Evolutionary conservation across 345 rosid species (phyloP), one percentile per base, ranked within the genome.

Genomic region (Durio zibethinus): DNA sequence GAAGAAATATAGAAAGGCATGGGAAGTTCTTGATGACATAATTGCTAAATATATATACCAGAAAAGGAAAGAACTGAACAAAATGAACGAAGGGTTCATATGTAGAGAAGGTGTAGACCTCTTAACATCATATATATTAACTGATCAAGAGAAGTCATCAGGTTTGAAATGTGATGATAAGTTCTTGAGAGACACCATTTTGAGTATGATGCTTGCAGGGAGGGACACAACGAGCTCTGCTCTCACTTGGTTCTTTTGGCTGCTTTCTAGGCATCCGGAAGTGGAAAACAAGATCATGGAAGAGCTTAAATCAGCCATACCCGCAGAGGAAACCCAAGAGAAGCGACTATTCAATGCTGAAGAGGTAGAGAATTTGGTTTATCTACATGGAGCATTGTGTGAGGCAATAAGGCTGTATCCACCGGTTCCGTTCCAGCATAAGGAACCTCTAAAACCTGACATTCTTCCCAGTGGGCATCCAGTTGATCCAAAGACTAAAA

Each of bases 201-300:
- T 85, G 48, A 82, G 68, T 48, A 45, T 83, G 66, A 23, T 86
- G 78, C 45, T 85, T 27, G 91, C 90, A 0, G 87, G 86, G 33
- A 65, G 81, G 80, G 91, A 86, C 64, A 79, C 91, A 0, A 79
- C 82, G 6, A 78, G 85, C 47, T 71, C 87, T 11, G 82, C 82
- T 52, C 89, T 86, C 45, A 78, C 87, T 60, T 84, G 92, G 90
- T 80, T 85, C 74, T 78, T 85, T 64, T 89, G 87, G 86, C 87
- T 89, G 38, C 29, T 89, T 0, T 79, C 74, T 40, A 77, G 56
- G 71, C 69, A 81, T 63, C 82, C 83, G 5, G 23, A 40, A 10
- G 84, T 68, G 12, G 82, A 82, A 20, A 8, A n/a, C 68, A 85
- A 80, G 78, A 86, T 88, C 31, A 78, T 76, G 25, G 74, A 86